phyloP scores from a whole-genome alignment of 2,329 filamentous ascomycete genomes.

The Exophiala sp. region DNA sequence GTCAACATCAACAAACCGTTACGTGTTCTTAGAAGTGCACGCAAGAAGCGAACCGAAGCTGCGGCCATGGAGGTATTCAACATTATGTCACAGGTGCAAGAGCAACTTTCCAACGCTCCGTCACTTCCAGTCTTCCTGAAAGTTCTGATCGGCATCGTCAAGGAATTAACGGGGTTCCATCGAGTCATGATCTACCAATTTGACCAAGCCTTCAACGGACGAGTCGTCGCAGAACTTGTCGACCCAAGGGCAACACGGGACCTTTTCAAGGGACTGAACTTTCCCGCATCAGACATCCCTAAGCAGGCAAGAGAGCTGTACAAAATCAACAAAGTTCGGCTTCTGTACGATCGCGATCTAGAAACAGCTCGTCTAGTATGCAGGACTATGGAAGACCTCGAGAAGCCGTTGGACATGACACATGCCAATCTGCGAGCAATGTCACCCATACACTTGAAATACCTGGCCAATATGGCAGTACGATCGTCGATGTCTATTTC shows the following conservation, averaged over 20 bases:
- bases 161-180: slow-evolving; percentile 86
- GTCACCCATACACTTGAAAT: slow-evolving; percentile 86
- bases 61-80: slow-evolving; percentile 92
- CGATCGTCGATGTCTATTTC: slow-evolving; percentile 95
- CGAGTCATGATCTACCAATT: slow-evolving; percentile 94
- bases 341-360: slow-evolving; percentile 81
- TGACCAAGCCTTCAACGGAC: slow-evolving; percentile 75
- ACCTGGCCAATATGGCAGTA: slow-evolving; percentile 82
- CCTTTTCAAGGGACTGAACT: slow-evolving; percentile 81
- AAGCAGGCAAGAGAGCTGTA: slow-evolving; percentile 85
- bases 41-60: slow-evolving; percentile 72
- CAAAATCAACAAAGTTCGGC: slow-evolving; percentile 81
- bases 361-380: slow-evolving; percentile 79
- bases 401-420: slow-evolving; percentile 74
- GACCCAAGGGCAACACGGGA: slow-evolving; percentile 76
- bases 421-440: slow-evolving; percentile 83
- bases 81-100: slow-evolving; percentile 87
- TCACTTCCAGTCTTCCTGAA: slow-evolving; percentile 73
- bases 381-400: slow-evolving; percentile 68
- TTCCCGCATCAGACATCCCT: slow-evolving; percentile 82
- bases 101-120: slow-evolving; percentile 71
- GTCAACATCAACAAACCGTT: slow-evolving; percentile 71
- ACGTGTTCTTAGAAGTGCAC: slow-evolving; percentile 70
- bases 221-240: slow-evolving; percentile 82
- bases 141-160: slow-evolving; percentile 77